Percentiles rank a stretch among this genome's conserved stretches.
Conservation (phyloP, 208 protist genomes). For the Crithidia fasciculata region DNA sequence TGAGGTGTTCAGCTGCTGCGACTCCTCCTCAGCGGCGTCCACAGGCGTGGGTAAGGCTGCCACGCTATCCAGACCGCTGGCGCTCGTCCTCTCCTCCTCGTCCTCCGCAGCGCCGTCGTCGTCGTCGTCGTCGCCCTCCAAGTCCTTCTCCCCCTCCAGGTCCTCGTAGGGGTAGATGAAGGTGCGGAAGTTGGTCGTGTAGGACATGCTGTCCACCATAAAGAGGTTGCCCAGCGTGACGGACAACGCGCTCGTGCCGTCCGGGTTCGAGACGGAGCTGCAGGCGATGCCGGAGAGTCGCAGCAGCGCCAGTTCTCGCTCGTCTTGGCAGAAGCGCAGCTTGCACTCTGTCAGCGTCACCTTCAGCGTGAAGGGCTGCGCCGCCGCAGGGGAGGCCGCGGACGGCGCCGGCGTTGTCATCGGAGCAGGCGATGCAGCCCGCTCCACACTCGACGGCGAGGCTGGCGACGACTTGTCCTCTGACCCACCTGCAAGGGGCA, state of each 20-base stretch:
- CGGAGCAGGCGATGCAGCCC: not conserved
- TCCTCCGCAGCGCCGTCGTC: not conserved
- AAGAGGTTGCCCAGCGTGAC: constrained; percentile 56
- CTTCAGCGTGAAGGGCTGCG: constrained; percentile 21
- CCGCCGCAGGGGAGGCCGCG: not conserved
- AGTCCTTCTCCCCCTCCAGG: constrained; percentile 15
- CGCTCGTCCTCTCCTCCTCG: not conserved
- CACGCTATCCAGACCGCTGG: not conserved
- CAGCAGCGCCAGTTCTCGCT: constrained; percentile 51
- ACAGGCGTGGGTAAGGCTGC: constrained; percentile 8
- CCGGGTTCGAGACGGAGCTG: constrained; percentile 32
- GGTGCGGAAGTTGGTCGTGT: constrained; percentile 45
- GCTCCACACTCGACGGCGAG: not conserved
- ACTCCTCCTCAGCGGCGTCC: constrained; percentile 2
- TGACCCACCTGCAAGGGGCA: not conserved
- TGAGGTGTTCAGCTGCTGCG: not conserved
- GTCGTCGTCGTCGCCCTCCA: not conserved
- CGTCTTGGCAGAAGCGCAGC: constrained; percentile 47
- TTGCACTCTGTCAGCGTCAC: constrained; percentile 31
- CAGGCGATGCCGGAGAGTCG: constrained; percentile 34
- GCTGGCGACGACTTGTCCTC: not conserved
- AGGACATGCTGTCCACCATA: constrained; percentile 51
- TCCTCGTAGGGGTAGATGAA: constrained; percentile 55
- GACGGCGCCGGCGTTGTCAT: constrained; percentile 1
- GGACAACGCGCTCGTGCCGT: constrained; percentile 44